Conservation (phyloP, 768 basidiomycete species). For the Sistotremastrum niveocremeum region DNA sequence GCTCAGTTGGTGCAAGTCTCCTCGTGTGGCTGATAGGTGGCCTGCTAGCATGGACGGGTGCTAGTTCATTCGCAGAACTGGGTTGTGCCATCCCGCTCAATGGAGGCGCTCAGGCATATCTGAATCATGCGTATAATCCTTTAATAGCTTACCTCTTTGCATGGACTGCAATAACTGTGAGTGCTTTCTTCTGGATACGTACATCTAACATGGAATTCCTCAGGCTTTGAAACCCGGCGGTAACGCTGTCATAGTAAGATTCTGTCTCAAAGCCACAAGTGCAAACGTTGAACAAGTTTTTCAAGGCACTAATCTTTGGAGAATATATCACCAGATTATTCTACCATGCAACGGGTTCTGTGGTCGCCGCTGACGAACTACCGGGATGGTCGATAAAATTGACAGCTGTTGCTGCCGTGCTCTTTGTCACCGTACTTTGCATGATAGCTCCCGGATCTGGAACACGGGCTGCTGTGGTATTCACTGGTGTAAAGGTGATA, state of each 20-base stretch:
- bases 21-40: constrained; percentile 77
- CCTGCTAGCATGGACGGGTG: constrained; percentile 87
- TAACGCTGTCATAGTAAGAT: constrained; percentile 52
- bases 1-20: constrained; percentile 84
- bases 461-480: constrained; percentile 69
- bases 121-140: constrained; percentile 81
- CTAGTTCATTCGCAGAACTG: constrained; percentile 85
- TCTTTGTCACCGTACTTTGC: constrained; percentile 64
- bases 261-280: too few species aligned
- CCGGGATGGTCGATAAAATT: constrained; percentile 89
- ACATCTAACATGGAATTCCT: constrained; percentile 2
- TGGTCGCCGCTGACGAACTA: constrained; percentile 63
- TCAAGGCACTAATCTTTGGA: constrained; percentile 60
- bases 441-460: constrained; percentile 67
- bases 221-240: constrained; percentile 28
- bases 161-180: constrained; percentile 83
- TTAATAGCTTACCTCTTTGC: constrained; percentile 83
- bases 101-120: constrained; percentile 66
- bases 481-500: constrained; percentile 75
- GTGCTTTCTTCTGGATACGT: constrained; percentile 56
- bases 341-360: constrained; percentile 57
- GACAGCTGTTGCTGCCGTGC: constrained; percentile 61
- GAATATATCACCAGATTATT: constrained; percentile 89
- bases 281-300: too few species aligned
- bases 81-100: constrained; percentile 79